These are phyloP conservation scores for Pseudopyricularia javanii DNA, from an alignment of 2,329 filamentous ascomycete genomes.

Conservation along the genomic window DNA sequence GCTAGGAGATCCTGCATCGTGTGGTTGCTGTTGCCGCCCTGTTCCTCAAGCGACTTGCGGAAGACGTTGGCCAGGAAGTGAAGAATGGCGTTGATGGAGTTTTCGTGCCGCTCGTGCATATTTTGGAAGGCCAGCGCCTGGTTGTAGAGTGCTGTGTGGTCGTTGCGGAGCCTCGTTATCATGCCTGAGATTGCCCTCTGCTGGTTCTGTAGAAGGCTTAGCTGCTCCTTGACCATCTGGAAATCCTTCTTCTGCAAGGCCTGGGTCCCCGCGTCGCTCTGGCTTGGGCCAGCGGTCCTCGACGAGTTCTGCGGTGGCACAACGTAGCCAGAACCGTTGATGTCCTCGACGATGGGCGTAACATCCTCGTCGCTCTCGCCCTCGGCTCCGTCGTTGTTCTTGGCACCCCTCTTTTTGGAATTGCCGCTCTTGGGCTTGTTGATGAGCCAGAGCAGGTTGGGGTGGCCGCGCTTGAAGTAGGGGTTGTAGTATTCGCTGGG, in stretches of 20 bases:
- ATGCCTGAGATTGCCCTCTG: slow-evolving; percentile 77
- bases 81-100: slow-evolving; percentile 96
- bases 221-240: slow-evolving; percentile 62
- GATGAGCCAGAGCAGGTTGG: slow-evolving; percentile 89
- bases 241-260: slow-evolving; percentile 60
- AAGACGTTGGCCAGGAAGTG: slow-evolving; percentile 96
- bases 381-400: slow-evolving; percentile 44
- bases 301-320: slow-evolving; percentile 10
- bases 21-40: slow-evolving; percentile 46
- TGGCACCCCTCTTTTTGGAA: slow-evolving; percentile 43
- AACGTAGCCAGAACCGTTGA: slow-evolving; percentile 11
- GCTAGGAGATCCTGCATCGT: slow-evolving; percentile 79
- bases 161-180: slow-evolving; percentile 67
- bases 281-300: slow-evolving; percentile 6
- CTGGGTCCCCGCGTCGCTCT: slow-evolving; percentile 17
- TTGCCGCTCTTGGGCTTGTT: slow-evolving; percentile 78
- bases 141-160: slow-evolving; percentile 78
- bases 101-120: slow-evolving; percentile 92
- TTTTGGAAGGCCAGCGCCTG: slow-evolving; percentile 83
- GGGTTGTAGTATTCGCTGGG: slow-evolving; percentile 97
- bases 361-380: slow-evolving; percentile 67
- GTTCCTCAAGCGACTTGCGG: slow-evolving; percentile 80
- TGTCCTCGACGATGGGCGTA: slow-evolving; percentile 31
- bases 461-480: slow-evolving; percentile 86
- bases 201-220: slow-evolving; percentile 72